Evolutionary conservation across 108 stramenopile genomes (phyloP), one percentile per base, ranked within the genome.

Genomic region (Cyclotella atomus): DNA sequence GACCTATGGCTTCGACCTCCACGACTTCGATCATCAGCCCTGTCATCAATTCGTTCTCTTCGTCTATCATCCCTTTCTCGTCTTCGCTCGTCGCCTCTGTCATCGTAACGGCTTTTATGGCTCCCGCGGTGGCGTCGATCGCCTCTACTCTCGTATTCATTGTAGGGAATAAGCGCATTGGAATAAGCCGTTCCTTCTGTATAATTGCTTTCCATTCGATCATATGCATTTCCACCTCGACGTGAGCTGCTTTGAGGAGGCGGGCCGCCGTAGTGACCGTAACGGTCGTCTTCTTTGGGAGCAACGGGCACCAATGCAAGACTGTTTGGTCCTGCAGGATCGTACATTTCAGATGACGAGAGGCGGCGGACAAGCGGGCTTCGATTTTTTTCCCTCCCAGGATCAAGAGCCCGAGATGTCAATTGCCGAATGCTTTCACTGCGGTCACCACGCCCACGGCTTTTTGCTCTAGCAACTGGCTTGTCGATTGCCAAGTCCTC

Each of bases 361-460:
- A 29, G 52, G 21, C 65, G 64, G 2, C 49, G 56, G 16, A 14
- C 35, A 14, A 24, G 32, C 0, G 77, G 77, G 50, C 70, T 71
- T 21, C 36, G 65, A 65, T 57, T 71, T 41, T 61, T 64, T 25
- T 59, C 49, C 68, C 49, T 65, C 36, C 47, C 64, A 12, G 76
- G 63, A 53, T 46, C 61, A 29, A 55, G 77, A n/a, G 77, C 77
- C 47, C 65, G 64, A 24, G 68, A 70, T 16, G 70, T 71, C 65
- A 79, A 53, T 60, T 71, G 65, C 15, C 69, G 45, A 32, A 79
- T 67, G 49, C 55, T 65, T 70, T 67, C 69, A 43, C 64, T 79
- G 21, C 70, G 63, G 23, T 71, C 77, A 59, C 77, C 77, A 35
- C 77, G 61, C 32, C 76, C 76, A 41, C 76, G 35, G 33, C 68